phyloP scores from a whole-genome alignment of 495 filamentous ascomycete species.

The Pyrenula massariospora region DNA sequence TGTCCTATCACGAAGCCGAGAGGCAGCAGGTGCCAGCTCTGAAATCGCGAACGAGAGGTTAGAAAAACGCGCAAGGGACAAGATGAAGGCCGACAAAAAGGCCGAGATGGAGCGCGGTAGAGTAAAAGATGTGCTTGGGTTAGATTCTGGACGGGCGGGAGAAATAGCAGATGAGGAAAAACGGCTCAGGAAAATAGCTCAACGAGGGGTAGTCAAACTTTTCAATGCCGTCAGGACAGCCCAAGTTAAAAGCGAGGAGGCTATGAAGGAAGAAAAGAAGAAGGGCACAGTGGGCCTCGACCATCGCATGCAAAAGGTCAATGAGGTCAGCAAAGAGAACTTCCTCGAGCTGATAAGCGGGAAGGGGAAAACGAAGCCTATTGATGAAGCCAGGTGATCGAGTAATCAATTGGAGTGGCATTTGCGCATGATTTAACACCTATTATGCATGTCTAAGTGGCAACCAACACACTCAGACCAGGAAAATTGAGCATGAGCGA shows the following conservation, averaged over 20 bases:
- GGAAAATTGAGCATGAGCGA: too few relatives aligned
- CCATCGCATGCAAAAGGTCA: slow-evolving; percentile 69
- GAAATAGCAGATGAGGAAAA: slow-evolving; percentile 68
- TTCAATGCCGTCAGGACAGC: slow-evolving; percentile 92
- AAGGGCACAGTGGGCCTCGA: slow-evolving; percentile 65
- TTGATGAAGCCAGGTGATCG: slow-evolving; percentile 26
- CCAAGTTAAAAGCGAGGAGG: slow-evolving; percentile 73
- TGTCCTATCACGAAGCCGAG: slow-evolving; percentile 67
- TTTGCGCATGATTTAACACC: too few relatives aligned
- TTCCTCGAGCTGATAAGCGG: slow-evolving; percentile 79
- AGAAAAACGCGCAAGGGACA: slow-evolving; percentile 65
- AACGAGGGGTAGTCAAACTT: slow-evolving; percentile 84
- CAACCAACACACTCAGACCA: too few relatives aligned
- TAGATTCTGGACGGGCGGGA: slow-evolving; percentile 30
- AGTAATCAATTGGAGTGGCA: neutral
- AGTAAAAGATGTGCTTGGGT: slow-evolving; percentile 68
- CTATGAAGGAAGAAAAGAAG: slow-evolving; percentile 50
- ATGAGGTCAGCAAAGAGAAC: slow-evolving; percentile 91
- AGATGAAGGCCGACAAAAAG: slow-evolving; percentile 71
- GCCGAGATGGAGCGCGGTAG: slow-evolving; percentile 75
- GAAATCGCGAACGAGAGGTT: slow-evolving; percentile 62
- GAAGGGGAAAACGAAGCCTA: slow-evolving; percentile 35
- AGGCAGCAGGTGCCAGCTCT: slow-evolving; percentile 51
- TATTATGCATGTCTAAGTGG: too few relatives aligned
- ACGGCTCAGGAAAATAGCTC: slow-evolving; percentile 69